Base-by-base conservation (phyloP, 2,329 filamentous ascomycete species). In the Elsinoe arachidis region DNA sequence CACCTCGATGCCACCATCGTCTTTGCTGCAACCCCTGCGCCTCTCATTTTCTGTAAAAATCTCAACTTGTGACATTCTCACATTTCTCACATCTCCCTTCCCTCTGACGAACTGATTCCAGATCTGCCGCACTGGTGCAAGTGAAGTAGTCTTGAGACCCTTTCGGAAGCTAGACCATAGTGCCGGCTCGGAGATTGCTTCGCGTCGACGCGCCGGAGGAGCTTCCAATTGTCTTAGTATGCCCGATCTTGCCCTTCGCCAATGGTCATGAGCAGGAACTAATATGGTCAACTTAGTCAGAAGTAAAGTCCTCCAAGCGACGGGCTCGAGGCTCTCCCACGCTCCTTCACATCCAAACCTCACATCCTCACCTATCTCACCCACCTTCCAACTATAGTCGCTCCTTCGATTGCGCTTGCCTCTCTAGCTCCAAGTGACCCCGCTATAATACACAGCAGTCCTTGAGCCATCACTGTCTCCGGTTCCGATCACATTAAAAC, bases 201-300 rank as follows among this genome's bases (percentile, higher is more conserved):
- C 41, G 41, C 21, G 41, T 46, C 41, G 41, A 46, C 41, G 41
- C 41, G 41, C 41, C 41, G 19, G 19, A 26, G 21, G 41, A 46
- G 41, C 41, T 46, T 39, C 26, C 26, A 39, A 38, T 39, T 53
- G 49, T 53, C 49, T 53, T 33, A 53, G 49, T 53, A 53, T 53
- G 33, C 49, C 49, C 49, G 49, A 53, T 53, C 33, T 35, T 51
- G 30, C 34, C 46, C 15, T 11, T 47, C 14, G 46, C 26, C 44
- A 35, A 26, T 46, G 46, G 46, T 17, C 17, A 21, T 51, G 46
- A 26, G 34, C 23, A 51, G 12, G 46, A 17, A 51, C 46, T 51
- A 51, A 51, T 34, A 51, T 51, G 46, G 26, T 46, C 41, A 14
- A 46, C 21, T 46, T 46, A 46, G 41, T 46, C 21, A 46, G 41